Base-by-base conservation (phyloP, 495 filamentous ascomycete species). In the Hypoxylon cercidicola region DNA sequence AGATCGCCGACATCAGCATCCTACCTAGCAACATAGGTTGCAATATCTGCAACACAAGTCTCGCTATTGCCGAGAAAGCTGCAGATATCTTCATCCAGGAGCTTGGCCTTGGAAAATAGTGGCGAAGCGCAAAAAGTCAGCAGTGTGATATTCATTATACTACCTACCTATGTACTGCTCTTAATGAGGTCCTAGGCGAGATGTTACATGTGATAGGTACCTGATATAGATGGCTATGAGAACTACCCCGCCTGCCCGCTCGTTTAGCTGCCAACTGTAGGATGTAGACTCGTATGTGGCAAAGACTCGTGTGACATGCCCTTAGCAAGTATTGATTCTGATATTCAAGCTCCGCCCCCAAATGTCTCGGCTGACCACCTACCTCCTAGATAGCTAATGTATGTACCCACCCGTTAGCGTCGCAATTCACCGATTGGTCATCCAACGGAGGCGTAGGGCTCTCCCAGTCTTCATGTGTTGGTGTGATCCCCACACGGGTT, bases 61-160 rank as follows among this genome's bases (percentile, higher is more conserved):
- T 86, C 60, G 68, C 74, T 21, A 70, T 85, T 44, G 83, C 79
- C 13, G 84, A 86, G 70, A 85, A 81, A 74, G 82, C 79, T 16
- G 82, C 83, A 6, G 71, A 78, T 52, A 79, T 86, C 18, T 72
- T 80, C 64, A 77, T 78, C 18, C 70, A 76, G 55, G 73, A 84
- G 54, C 61, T 83, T 21, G 75, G 79, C 18, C 41, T 76, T 10
- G 18, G 18, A 21, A 43, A 56, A 34, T 21, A 55, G 6, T 56
- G 39, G 28, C 13, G n/a, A 5, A 8, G 30, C 34, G 41, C 16
- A 11, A 25, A 25, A 9, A 18, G 7, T 18, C 16, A 34, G 16
- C 16, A 21, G 30, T 16, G 39, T 41, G n/a, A 16, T 41, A 23
- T 48, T 13, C 44, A 48, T 25, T 9, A 23, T 13, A 48, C 44